Base-by-base conservation (phyloP, 1,139 yeast genomes). In the Tardiomyces digboiensis region DNA sequence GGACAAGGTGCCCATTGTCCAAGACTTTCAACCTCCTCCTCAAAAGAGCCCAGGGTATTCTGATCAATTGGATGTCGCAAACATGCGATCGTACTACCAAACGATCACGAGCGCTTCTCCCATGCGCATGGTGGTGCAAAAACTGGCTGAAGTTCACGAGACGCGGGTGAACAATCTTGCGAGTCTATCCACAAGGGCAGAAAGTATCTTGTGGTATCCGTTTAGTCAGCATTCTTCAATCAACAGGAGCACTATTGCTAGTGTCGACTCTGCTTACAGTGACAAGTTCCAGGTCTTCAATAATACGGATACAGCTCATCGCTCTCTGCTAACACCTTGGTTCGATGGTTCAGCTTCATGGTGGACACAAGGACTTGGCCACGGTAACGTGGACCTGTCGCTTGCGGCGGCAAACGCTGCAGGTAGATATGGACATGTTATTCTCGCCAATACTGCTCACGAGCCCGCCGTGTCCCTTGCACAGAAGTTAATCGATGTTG, bases 301-400 rank as follows among this genome's bases (percentile, higher is more conserved):
- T n/a, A 14, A 21, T 19, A 39, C 33, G 12, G 41, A 29, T 12
- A 22, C 12, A 7, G 29, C 21, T 3, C 21, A 23, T 12, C 41
- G 22, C 3, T 36, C 29, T 13, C 14, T 42, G 16, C 39, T 55
- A 29, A 39, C 41, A 8, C 50, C 57, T 2, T 47, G 54, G 3
- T 53, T 57, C 43, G 62, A 58, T 39, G 60, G 57, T 7, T 54
- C 59, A n/a, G 61, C 60, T 8, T 56, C 60, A 2, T 58, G 62
- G 62, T 58, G 62, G 62, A 57, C 61, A 12, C 61, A 58, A 39
- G 60, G 60, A 1, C 49, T 58, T 7, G 60, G 60, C 10, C 60
- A 57, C 42, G 60, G 59, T 12, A 56, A 57, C 39, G 48, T 52
- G 2, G 47, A 52, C 8, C 46, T 58, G 20, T 51, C 60, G 7